These are phyloP conservation scores for Parietaria judaica DNA, from an alignment of 306 rosid genomes.

Conservation along the genomic window DNA sequence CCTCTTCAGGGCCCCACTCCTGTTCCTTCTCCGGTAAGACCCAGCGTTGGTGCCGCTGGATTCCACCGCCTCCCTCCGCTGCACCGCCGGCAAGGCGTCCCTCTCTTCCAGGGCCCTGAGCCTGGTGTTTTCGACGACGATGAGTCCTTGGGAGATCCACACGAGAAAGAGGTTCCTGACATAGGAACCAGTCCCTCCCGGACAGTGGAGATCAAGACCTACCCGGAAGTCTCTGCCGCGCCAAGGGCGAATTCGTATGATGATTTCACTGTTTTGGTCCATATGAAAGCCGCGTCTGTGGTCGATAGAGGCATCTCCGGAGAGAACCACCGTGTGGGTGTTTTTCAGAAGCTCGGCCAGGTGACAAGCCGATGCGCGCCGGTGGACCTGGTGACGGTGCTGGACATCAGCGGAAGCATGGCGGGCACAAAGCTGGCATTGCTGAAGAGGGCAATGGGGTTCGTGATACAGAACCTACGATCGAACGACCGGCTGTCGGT, in stretches of 20 bases:
- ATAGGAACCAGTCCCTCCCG: constrained; percentile 26
- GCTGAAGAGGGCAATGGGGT: constrained; percentile 94
- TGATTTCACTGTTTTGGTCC: constrained; percentile 64
- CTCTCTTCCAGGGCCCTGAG: constrained; percentile 69
- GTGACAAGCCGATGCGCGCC: constrained; percentile 52
- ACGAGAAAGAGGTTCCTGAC: constrained; percentile 27
- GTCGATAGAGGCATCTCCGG: constrained; percentile 25
- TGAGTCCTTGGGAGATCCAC: constrained; percentile 51
- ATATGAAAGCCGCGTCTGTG: constrained; percentile 74
- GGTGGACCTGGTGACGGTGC: constrained; percentile 95
- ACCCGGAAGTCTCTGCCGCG: constrained; percentile 71
- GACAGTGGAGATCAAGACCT: constrained; percentile 57
- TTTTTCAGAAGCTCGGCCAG: constrained; percentile 44
- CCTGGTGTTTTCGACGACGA: constrained; percentile 81
- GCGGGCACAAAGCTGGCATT: constrained; percentile 97
- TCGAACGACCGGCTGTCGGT: constrained; percentile 90
- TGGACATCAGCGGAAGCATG: constrained; percentile 95
- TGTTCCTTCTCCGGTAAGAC: constrained; percentile 46
- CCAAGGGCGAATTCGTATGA: constrained; percentile 37
- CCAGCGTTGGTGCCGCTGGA: constrained; percentile 47
- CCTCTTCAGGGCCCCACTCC: constrained; percentile 60
- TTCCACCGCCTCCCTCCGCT: constrained; percentile 66
- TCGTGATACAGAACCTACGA: constrained; percentile 90
- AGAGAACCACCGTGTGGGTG: constrained; percentile 34
- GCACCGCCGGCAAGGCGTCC: constrained; percentile 66